phyloP scores from a whole-genome alignment of 176 grass and related monocot genomes.

The Neostapfia colusana region DNA sequence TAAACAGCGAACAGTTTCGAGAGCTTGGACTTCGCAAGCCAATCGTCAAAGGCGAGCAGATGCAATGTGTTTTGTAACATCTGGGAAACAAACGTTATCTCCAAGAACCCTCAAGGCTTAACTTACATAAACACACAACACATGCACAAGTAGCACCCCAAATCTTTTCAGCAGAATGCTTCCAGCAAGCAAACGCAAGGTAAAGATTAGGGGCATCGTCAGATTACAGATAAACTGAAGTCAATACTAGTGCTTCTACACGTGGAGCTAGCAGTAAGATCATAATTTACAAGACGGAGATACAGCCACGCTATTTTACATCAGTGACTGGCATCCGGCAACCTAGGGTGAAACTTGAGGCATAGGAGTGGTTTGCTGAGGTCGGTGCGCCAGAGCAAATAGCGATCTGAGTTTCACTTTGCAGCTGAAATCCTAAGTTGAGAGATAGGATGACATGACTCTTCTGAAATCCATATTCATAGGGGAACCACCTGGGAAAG shows the following conservation, averaged over 20 bases:
- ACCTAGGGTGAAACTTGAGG: conserved; percentile 31
- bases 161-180: conserved; percentile 27
- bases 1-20: not conserved
- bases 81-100: not conserved
- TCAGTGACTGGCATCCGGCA: conserved; percentile 28
- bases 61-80: not conserved
- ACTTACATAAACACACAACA: not conserved
- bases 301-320: conserved; percentile 27
- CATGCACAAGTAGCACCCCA: not conserved
- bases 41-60: not conserved
- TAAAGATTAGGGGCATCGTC: not conserved
- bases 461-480: conserved; percentile 60
- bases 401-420: not conserved
- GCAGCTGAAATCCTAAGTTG: conserved; percentile 47
- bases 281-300: conserved; percentile 43
- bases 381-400: conserved; percentile 29
- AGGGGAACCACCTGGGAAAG: conserved; percentile 30
- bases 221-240: conserved; percentile 13
- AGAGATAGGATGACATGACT: conserved; percentile 67
- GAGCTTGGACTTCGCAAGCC: not conserved
- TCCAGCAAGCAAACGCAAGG: conserved; percentile 28
- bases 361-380: conserved; percentile 28
- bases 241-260: conserved; percentile 7
- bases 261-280: conserved; percentile 21
- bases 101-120: not conserved